Evolutionary conservation across 768 basidiomycete genomes (phyloP).

Genomic region (Kwoniella shandongensis): DNA sequence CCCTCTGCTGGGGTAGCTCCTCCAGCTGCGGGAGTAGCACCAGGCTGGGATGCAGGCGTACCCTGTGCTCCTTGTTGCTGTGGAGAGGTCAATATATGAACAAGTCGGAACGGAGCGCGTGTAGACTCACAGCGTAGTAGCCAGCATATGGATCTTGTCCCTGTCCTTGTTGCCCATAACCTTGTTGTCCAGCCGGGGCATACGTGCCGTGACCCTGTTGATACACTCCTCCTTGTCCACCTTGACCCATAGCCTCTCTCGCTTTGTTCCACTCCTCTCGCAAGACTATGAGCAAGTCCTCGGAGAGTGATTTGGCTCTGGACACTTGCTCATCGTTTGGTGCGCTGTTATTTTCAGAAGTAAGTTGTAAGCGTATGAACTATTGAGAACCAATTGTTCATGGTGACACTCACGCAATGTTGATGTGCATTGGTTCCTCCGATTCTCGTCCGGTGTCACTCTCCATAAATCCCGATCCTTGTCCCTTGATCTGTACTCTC

Average conservation of each 20-base stretch:
- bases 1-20: slow-evolving; percentile 35
- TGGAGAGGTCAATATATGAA: neutral
- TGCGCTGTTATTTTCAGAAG: slow-evolving; percentile 57
- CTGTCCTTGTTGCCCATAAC: slow-evolving; percentile 10
- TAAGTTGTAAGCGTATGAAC: no score
- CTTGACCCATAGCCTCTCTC: slow-evolving; percentile 43
- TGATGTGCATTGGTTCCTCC: slow-evolving; percentile 87
- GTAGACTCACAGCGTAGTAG: slow-evolving; percentile 42
- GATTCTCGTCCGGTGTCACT: slow-evolving; percentile 82
- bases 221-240: slow-evolving; percentile 38
- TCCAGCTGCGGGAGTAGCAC: slow-evolving; percentile 28
- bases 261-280: slow-evolving; percentile 83
- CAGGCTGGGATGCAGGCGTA: slow-evolving; percentile 20
- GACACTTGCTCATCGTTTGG: slow-evolving; percentile 85
- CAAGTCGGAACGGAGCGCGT: neutral
- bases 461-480: slow-evolving; percentile 93
- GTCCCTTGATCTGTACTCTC: slow-evolving; percentile 93
- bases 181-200: slow-evolving; percentile 15
- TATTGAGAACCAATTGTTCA: no score
- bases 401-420: slow-evolving; percentile 86
- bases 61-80: slow-evolving; percentile 32
- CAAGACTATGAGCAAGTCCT: slow-evolving; percentile 87
- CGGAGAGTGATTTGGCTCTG: slow-evolving; percentile 79
- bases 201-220: slow-evolving; percentile 38
- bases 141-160: slow-evolving; percentile 42